Evolutionary conservation across 768 basidiomycete species (phyloP).

Genomic region (Termitomyces sp.): DNA sequence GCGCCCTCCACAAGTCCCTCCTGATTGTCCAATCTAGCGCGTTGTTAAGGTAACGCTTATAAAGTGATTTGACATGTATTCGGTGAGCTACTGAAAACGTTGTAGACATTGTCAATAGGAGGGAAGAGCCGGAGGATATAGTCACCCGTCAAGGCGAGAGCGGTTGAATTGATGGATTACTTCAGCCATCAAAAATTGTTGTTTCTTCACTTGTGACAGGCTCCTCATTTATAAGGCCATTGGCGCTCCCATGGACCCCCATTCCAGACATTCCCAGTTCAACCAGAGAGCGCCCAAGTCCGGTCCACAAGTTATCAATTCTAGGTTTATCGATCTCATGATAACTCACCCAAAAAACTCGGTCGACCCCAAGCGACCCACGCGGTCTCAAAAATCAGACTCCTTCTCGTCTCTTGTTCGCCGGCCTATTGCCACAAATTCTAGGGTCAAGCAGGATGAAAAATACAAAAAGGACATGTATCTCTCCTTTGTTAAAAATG

Average conservation of each 20-base stretch:
- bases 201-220: neutral
- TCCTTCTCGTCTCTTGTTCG: constrained; percentile 22
- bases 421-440: constrained; percentile 74
- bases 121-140: constrained; percentile 9
- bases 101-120: constrained; percentile 38
- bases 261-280: constrained; percentile 70
- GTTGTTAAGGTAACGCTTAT: constrained; percentile 82
- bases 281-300: constrained; percentile 67
- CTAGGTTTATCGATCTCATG: constrained; percentile 38
- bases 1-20: constrained; percentile 79
- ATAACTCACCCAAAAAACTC: constrained; percentile 26
- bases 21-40: constrained; percentile 87
- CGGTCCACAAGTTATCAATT: constrained; percentile 45
- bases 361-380: constrained; percentile 35
- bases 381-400: constrained; percentile 21
- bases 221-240: constrained; percentile 5
- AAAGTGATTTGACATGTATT: constrained; percentile 86
- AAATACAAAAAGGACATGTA: constrained; percentile 78
- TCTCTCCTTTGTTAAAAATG: constrained; percentile 75
- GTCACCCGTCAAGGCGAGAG: neutral
- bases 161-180: constrained; percentile 7
- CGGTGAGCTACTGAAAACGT: constrained; percentile 73
- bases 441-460: constrained; percentile 72
- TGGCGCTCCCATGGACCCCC: constrained; percentile 57
- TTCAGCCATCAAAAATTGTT: constrained; percentile 16